Base-by-base conservation (phyloP, 2,329 filamentous ascomycete genomes). In the Penicillium aurantiogriseum region DNA sequence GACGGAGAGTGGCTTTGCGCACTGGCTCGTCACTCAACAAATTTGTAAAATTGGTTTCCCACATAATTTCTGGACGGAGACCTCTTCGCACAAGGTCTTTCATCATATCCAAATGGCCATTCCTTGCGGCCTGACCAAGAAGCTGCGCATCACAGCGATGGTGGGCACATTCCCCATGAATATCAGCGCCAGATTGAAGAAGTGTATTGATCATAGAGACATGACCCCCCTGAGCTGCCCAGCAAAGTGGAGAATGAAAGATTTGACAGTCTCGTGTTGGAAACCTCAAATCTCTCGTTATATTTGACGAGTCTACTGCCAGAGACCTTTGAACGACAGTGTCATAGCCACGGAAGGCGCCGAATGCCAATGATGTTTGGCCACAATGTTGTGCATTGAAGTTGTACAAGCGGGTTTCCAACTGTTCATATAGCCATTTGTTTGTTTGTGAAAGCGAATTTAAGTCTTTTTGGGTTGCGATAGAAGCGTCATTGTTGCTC, bases 361-460 rank as follows among this genome's bases (percentile, higher is more conserved):
- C 42, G 6, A 46, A 53, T 13, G 51, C 51, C 25, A 53, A 38
- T n/a, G 51, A 36, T 23, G 42, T 53, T 21, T 40, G 42, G n/a
- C 33, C 33, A 19, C 33, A n/a, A 27, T 39, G 17, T 23, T 17
- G 43, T 35, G 29, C 23, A 27, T 53, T 53, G 13, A 21, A 38
- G 15, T 38, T 21, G 23, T 53, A 53, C 10, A 46, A 9, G 5
- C 19, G 19, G 8, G 13, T 7, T 25, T 39, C 23, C 7, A 39
- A 31, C 13, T 21, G 7, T 5, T 21, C 27, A 38, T 53, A 47
- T 13, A 53, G 10, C 33, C 33, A 45, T 38, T 31, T 47, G n/a
- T 53, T 46, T n/a, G 51, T 53, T 17, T 39, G 33, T 27, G 36
- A 27, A 8, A 53, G 25, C 7, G 51, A 27, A 15, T 46, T 46